phyloP scores from a whole-genome alignment of 208 protist species.

The Acanthamoeba sp. region DNA sequence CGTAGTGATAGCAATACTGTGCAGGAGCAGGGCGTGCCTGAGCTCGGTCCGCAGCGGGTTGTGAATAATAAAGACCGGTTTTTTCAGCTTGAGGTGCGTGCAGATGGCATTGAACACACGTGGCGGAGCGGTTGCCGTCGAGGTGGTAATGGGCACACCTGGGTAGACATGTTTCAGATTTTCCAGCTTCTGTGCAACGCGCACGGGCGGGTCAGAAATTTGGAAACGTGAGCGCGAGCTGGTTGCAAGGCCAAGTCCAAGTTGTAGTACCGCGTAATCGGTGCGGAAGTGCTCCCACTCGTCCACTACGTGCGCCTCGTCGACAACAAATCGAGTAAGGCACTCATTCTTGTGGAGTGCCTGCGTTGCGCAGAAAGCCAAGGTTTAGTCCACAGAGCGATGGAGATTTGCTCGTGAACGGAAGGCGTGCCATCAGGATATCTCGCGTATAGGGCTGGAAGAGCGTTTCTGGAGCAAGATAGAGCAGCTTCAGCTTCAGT shows the following conservation, averaged over 20 bases:
- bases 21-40: not conserved
- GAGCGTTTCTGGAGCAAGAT: not conserved
- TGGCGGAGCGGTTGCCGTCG: not conserved
- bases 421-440: not conserved
- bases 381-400: not conserved
- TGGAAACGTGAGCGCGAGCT: no score
- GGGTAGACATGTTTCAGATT: not conserved
- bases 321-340: constrained; percentile 76
- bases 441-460: not conserved
- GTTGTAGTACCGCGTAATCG: constrained; percentile 76
- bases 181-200: not conserved
- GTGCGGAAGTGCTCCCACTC: constrained; percentile 86
- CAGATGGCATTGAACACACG: not conserved
- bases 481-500: not conserved
- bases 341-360: not conserved
- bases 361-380: not conserved
- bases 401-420: no score
- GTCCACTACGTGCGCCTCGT: constrained; percentile 85
- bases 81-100: not conserved
- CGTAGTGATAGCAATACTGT: not conserved
- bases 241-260: no score
- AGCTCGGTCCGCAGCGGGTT: not conserved
- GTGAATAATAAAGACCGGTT: not conserved
- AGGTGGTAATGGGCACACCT: not conserved
- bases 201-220: no score